These are phyloP conservation scores for Colletotrichum kahawae DNA, from an alignment of 2,329 filamentous ascomycete genomes.

Conservation along the genomic window DNA sequence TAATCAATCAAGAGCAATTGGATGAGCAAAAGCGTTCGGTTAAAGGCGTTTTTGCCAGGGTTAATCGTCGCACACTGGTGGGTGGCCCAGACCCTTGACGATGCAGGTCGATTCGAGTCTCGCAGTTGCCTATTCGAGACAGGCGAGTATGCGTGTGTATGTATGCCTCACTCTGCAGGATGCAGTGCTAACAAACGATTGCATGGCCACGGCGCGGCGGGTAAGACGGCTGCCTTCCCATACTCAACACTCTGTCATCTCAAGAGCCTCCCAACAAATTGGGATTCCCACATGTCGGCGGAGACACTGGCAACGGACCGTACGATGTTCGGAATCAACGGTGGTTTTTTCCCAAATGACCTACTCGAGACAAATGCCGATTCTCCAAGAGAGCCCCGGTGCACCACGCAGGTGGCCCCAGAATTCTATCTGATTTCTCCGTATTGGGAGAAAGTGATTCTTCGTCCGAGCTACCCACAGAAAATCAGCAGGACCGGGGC, in stretches of 20 bases:
- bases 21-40: neutral
- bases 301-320: neutral
- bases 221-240: neutral
- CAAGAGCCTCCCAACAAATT: slow-evolving; percentile 12
- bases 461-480: neutral
- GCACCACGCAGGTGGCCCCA: neutral
- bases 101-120: neutral
- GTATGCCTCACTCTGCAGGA: neutral
- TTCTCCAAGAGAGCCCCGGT: neutral
- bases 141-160: neutral
- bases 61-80: neutral
- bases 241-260: slow-evolving; percentile 14
- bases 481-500: neutral
- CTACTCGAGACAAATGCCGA: neutral
- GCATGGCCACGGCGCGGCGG: neutral
- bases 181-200: neutral
- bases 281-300: slow-evolving; percentile 2
- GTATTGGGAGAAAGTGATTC: neutral
- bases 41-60: neutral
- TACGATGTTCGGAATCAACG: slow-evolving; percentile 6
- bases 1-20: neutral
- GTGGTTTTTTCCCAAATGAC: neutral
- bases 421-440: neutral
- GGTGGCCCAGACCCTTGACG: neutral
- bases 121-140: neutral